Evolutionary conservation across 1,139 yeast genomes (phyloP).

Genomic region (Arxiozyma telluris): DNA sequence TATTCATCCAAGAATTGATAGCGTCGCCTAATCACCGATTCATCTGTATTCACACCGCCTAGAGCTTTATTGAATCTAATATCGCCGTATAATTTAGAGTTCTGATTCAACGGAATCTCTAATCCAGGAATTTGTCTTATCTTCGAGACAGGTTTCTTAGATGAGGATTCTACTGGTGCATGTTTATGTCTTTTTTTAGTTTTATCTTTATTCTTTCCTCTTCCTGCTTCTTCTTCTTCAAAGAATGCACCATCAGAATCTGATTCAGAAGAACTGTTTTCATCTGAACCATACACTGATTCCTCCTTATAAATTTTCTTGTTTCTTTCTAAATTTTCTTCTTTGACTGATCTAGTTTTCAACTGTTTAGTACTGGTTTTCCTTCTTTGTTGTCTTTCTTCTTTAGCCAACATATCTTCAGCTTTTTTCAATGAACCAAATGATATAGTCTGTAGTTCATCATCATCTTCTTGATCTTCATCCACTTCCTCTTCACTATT

Average conservation of each 20-base stretch:
- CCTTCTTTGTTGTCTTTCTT: constrained; percentile 13
- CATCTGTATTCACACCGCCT: constrained; percentile 69
- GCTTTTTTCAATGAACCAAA: constrained; percentile 55
- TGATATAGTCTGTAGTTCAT: constrained; percentile 36
- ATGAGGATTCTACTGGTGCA: constrained; percentile 69
- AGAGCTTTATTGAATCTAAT: constrained; percentile 83
- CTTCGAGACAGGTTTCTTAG: constrained; percentile 61
- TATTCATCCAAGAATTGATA: constrained; percentile 83
- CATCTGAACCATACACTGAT: constrained; percentile 13
- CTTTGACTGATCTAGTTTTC: constrained; percentile 6
- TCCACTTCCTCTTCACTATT: constrained; percentile 8
- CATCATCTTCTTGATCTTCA: constrained; percentile 26
- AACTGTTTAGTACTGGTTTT: constrained; percentile 1
- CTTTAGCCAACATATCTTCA: constrained; percentile 41
- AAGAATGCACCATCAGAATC: constrained; percentile 22
- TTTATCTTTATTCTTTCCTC: not conserved
- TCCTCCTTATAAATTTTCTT: constrained; percentile 20
- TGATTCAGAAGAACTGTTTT: constrained; percentile 10
- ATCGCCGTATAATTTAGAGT: constrained; percentile 52
- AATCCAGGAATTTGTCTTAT: constrained; percentile 73
- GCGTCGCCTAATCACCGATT: constrained; percentile 55
- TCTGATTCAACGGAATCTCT: constrained; percentile 32
- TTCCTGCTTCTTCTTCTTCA: constrained; percentile 22
- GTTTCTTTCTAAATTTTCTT: constrained; percentile 8
- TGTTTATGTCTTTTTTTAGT: constrained; percentile 45